Conservation (phyloP, 2,329 filamentous ascomycete species). For the Sarocladium kiliense region DNA sequence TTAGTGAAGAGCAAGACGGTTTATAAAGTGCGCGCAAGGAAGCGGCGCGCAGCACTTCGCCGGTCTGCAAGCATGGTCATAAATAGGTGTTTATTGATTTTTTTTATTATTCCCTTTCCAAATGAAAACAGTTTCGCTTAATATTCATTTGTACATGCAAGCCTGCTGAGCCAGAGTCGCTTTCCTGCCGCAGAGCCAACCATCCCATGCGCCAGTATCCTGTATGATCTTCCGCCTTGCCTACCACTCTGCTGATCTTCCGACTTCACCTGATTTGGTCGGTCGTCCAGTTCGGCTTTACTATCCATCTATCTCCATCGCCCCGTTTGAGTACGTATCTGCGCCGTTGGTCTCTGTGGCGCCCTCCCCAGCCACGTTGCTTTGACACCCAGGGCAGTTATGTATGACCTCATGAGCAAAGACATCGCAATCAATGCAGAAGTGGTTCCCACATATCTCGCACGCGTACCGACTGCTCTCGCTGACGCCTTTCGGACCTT, state of each 20-base stretch:
- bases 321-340: slow-evolving; percentile 29
- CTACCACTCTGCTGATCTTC: no score
- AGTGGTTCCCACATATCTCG: slow-evolving; percentile 79
- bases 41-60: not conserved
- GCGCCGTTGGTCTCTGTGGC: slow-evolving; percentile 15
- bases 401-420: slow-evolving; percentile 92
- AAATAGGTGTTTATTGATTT: not conserved
- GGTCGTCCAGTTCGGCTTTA: no score
- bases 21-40: not conserved
- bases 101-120: not conserved
- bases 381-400: slow-evolving; percentile 88
- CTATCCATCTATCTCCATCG: slow-evolving; percentile 40
- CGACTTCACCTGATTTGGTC: no score
- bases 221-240: not conserved
- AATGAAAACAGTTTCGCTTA: not conserved
- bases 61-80: not conserved
- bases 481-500: slow-evolving; percentile 59
- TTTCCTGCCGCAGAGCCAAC: not conserved
- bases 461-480: slow-evolving; percentile 88
- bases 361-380: slow-evolving; percentile 26
- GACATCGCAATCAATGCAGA: slow-evolving; percentile 97
- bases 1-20: not conserved
- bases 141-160: not conserved
- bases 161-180: not conserved
- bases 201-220: not conserved